Evolutionary conservation across 2,329 filamentous ascomycete genomes (phyloP).

Genomic region (Onygenales sp.): DNA sequence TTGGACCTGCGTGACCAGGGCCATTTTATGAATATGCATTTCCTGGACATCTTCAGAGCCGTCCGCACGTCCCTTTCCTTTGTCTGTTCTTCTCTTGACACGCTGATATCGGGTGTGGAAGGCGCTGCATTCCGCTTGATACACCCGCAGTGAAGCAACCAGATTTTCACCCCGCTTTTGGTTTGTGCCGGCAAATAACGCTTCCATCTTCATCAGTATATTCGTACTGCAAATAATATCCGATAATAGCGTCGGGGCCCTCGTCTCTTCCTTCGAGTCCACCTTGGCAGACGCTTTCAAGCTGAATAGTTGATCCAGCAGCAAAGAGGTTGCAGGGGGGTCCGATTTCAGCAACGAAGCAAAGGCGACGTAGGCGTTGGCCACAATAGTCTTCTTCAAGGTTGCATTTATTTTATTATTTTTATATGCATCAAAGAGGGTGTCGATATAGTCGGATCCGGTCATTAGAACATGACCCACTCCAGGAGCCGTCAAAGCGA

Average conservation of each 20-base stretch:
- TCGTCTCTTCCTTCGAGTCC: conserved; percentile 36
- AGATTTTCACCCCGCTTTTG: conserved; percentile 35
- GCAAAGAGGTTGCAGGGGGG: conserved; percentile 60
- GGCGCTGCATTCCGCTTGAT: conserved; percentile 28
- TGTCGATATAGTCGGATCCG: conserved; percentile 80
- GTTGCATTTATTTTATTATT: conserved; percentile 48
- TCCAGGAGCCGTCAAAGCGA: conserved; percentile 31
- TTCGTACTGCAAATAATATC: conserved; percentile 76
- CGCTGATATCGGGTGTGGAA: conserved; percentile 36
- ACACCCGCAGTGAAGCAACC: conserved; percentile 27
- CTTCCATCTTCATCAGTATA: conserved; percentile 44
- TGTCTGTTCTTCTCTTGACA: conserved; percentile 22
- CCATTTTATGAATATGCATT: conserved; percentile 72
- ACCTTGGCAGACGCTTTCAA: conserved; percentile 63
- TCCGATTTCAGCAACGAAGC: conserved; percentile 58
- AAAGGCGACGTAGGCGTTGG: conserved; percentile 66
- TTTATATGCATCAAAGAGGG: conserved; percentile 43
- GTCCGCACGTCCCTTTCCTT: conserved; percentile 31
- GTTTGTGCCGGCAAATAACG: conserved; percentile 20
- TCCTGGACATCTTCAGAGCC: conserved; percentile 26
- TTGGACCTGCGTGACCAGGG: conserved; percentile 79
- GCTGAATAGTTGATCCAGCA: conserved; percentile 76
- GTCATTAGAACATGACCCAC: conserved; percentile 58
- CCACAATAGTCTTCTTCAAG: conserved; percentile 59
- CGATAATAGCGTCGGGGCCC: conserved; percentile 56